Base-by-base conservation (phyloP, 129 eudicot genomes). In the Pittosporum tobira region DNA sequence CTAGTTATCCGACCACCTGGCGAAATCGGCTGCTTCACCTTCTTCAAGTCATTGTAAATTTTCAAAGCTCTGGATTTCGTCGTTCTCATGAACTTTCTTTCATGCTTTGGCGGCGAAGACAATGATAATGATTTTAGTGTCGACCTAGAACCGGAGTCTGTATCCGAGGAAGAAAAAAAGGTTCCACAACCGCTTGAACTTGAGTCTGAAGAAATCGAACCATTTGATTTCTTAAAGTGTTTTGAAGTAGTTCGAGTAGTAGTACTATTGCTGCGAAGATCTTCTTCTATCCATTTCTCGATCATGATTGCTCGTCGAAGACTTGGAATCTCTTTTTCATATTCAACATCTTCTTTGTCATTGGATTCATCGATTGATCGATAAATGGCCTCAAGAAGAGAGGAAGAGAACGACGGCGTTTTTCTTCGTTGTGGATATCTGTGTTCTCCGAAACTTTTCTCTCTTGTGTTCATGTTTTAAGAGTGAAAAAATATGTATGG, bases 361-460 rank as follows among this genome's bases (percentile, higher is more conserved):
- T 71, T 29, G 21, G 73, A 54, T 43, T 75, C 91, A 48, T 88
- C 97, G 34, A 84, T 88, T 45, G 97, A 88, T 5, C 83, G 84
- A 43, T 78, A 88, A 55, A 88, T 84, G 36, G 96, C 71, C 66
- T 88, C 96, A 15, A 88, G 88, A 46, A 88, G 88, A 28, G 88
- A 79, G 14, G 96, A 88, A 4, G 96, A 88, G 57, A 88, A 88
- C 0, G 96, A 88, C 2, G 91, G 88, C 18, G 63, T 64, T 77
- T 67, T 81, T 25, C 82, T 69, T 71, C 83, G 71, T 1, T 61
- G 84, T 0, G 55, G 71, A 19, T 49, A 57, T 38, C 40, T 57
- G n/a, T 63, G 62, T 60, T 60, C 34, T 59, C 50, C 58, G 5
- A 18, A 45, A 24, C 54, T 60, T 45, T 31, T 62, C 55, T 72